Percentiles rank a stretch among this genome's conserved stretches.
Evolutionary conservation across 1,284 basidiomycete species (phyloP).

Genomic region (Paramarasmius palmivorus): DNA sequence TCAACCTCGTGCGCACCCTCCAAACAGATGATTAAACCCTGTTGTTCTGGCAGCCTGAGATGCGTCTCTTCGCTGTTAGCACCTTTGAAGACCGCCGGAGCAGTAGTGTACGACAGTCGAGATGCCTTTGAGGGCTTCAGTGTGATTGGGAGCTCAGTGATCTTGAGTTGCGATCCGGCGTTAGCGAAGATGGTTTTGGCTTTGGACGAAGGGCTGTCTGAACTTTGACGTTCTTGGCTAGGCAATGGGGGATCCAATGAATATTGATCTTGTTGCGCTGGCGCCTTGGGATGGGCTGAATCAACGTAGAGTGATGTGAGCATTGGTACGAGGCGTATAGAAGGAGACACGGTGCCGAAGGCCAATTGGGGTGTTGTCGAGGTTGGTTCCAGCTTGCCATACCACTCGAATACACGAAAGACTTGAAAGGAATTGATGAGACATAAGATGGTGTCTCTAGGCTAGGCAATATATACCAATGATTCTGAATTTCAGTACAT

Average conservation of each 20-base stretch:
- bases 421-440: too few species aligned
- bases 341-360: too few species aligned
- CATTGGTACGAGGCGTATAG: too few species aligned
- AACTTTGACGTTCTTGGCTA: constrained; percentile 12
- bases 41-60: background rate
- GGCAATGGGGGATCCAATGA: constrained; percentile 18
- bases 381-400: too few species aligned
- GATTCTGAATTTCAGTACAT: too few species aligned
- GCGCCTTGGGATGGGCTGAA: background rate
- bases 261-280: background rate
- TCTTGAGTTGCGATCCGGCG: constrained; percentile 27
- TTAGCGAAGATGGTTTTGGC: constrained; percentile 15
- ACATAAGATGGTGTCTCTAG: too few species aligned
- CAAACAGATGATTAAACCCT: too few species aligned
- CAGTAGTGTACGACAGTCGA: constrained; percentile 5
- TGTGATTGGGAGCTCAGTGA: constrained; percentile 30
- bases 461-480: too few species aligned
- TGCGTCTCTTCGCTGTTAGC: constrained; percentile 3
- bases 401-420: too few species aligned
- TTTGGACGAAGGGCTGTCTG: too few species aligned
- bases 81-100: constrained; percentile 2
- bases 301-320: too few species aligned
- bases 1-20: constrained; percentile 23
- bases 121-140: constrained; percentile 27
- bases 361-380: too few species aligned